These are phyloP conservation scores for Paxillus involutus DNA, from an alignment of 768 basidiomycete genomes.

Conservation along the genomic window DNA sequence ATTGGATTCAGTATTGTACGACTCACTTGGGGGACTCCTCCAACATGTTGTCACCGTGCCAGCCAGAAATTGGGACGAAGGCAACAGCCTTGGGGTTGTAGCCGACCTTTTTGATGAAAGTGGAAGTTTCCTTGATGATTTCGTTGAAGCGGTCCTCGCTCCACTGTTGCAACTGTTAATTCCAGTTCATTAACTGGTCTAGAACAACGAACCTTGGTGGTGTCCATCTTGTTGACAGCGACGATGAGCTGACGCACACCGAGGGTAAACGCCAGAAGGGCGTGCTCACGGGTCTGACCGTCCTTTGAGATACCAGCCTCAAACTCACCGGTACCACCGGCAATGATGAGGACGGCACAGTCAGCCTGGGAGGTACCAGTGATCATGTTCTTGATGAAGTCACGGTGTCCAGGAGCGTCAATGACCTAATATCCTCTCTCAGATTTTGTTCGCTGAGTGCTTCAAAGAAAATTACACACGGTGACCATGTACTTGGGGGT, in stretches of 20 bases:
- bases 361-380: constrained; percentile 99
- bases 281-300: constrained; percentile 99
- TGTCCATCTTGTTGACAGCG: constrained; percentile 99
- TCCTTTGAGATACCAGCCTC: constrained; percentile 99
- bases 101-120: constrained; percentile 99
- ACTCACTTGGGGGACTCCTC: constrained; percentile 94
- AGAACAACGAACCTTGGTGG: constrained; percentile 69
- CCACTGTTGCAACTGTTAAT: constrained; percentile 59
- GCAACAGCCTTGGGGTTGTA: constrained; percentile 99
- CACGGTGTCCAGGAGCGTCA: constrained; percentile 99
- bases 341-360: constrained; percentile 99
- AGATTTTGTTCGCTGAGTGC: neutral
- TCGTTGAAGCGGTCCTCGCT: constrained; percentile 99
- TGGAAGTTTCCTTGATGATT: constrained; percentile 97
- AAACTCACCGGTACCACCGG: constrained; percentile 99
- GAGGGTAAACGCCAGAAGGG: constrained; percentile 98
- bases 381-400: constrained; percentile 99
- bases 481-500: constrained; percentile 96
- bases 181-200: neutral
- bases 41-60: constrained; percentile 99
- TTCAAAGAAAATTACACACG: constrained; percentile 44
- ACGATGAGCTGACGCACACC: constrained; percentile 99
- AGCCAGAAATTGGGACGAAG: constrained; percentile 99
- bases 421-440: constrained; percentile 68
- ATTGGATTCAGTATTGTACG: neutral